Evolutionary conservation across 2,329 filamentous ascomycete genomes (phyloP), one percentile per base, ranked within the genome.

Genomic region (Alternaria brassicicola): DNA sequence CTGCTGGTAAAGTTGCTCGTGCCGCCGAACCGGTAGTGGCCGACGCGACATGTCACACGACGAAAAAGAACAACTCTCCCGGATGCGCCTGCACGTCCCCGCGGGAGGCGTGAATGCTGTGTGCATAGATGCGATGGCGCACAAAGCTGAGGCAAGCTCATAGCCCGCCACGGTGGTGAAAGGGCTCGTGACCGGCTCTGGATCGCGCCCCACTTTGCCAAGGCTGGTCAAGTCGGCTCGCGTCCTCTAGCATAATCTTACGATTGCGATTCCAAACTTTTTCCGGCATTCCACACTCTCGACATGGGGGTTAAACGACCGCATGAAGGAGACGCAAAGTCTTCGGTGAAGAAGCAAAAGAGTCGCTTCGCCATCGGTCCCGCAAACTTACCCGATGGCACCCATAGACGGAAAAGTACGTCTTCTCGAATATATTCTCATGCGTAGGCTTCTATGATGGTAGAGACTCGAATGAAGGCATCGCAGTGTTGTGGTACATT

Each of bases 311-410:
- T 82, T 19, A 90, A 88, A 75, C 79, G 86, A 61, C 72, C 83
- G n/a, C 80, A 78, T 28, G 84, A 87, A 51, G 78, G 80, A 59
- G 71, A 76, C 35, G 81, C 65, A 41, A 57, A 51, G 52, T 60
- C 49, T 30, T 48, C 62, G 13, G 57, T 55, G 9, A 84, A 85
- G 71, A 85, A 84, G 63, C 70, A 73, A 62, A 85, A 80, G 64
- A 89, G 90, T 67, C 92, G 91, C 49, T 97, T 98, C 80, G 86
- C 86, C 38, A 90, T 97, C 55, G 94, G 93, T 0, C 93, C 94
- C 28, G 90, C 90, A 35, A 96, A 97, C 76, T 83, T 98, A 25
- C 94, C 94, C 38, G 93, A 97, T 76, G 93, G 94, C 54, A 89
- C 89, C 21, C 92, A 95, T 85, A 87, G 87, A 71, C 88, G 94